Evolutionary conservation across 23 red algal genomes (phyloP).

Genomic region (Pyropia haitanensis): DNA sequence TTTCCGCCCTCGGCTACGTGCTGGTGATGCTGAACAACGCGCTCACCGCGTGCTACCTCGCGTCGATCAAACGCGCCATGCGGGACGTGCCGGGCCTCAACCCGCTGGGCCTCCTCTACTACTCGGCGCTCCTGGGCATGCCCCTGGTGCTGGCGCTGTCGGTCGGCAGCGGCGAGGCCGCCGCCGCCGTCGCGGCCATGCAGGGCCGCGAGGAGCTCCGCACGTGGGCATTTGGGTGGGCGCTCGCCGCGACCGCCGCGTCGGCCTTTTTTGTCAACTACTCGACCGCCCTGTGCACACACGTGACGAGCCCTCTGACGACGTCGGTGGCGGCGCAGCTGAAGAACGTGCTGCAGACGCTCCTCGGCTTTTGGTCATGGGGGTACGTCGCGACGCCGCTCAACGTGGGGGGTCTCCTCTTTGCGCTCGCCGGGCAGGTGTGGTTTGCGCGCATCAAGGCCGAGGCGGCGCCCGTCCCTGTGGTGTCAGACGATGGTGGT

Average conservation of each 20-base stretch:
- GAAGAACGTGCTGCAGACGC: slow-evolving; percentile 91
- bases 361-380: slow-evolving; percentile 82
- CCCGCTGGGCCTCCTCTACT: slow-evolving; percentile 69
- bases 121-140: slow-evolving; percentile 56
- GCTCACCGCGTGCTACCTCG: slow-evolving; percentile 77
- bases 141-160: slow-evolving; percentile 57
- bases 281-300: slow-evolving; percentile 80
- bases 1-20: slow-evolving; percentile 72
- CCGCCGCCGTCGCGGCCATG: slow-evolving; percentile 34
- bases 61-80: slow-evolving; percentile 72
- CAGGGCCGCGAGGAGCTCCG: slow-evolving; percentile 39
- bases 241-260: slow-evolving; percentile 58
- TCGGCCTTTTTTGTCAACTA: slow-evolving; percentile 93
- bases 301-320: slow-evolving; percentile 70
- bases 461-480: not conserved
- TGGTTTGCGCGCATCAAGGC: slow-evolving; percentile 68
- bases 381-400: slow-evolving; percentile 65
- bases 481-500: no score
- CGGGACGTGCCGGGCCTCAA: slow-evolving; percentile 29
- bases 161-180: slow-evolving; percentile 39
- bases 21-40: slow-evolving; percentile 89
- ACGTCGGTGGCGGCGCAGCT: slow-evolving; percentile 87
- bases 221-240: slow-evolving; percentile 40
- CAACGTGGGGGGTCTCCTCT: slow-evolving; percentile 72
- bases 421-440: slow-evolving; percentile 63